A percentile compares a stretch with the other conserved stretches of the same genome.
phyloP scores from a whole-genome alignment of 2,329 filamentous ascomycete genomes.

The Beauveria rudraprayagi region DNA sequence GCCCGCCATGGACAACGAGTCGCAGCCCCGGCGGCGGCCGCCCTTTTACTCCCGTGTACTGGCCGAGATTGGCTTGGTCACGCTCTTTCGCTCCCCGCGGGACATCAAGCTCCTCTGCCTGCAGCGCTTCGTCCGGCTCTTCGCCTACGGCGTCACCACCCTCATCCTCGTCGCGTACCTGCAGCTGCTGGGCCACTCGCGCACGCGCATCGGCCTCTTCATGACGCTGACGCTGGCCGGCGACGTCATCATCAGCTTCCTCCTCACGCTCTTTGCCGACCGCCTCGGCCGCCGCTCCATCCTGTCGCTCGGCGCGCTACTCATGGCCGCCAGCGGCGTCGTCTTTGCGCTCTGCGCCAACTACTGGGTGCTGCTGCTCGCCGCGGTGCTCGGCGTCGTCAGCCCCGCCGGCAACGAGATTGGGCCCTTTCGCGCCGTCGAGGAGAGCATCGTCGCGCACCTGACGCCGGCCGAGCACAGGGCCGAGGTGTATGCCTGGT shows the following conservation, averaged over 20 bases:
- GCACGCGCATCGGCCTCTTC: conserved; percentile 50
- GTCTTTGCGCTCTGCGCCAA: conserved; percentile 44
- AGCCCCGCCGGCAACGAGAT: conserved; percentile 58
- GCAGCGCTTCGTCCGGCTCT: conserved; percentile 53
- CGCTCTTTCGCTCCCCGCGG: conserved; percentile 13
- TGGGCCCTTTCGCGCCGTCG: conserved; percentile 53
- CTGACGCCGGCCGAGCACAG: conserved; percentile 37
- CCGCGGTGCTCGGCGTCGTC: conserved; percentile 54
- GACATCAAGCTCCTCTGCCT: conserved; percentile 51
- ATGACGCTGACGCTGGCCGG: conserved; percentile 57
- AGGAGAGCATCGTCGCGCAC: conserved; percentile 53
- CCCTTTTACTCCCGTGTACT: conserved; percentile 1
- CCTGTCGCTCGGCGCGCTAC: conserved; percentile 43
- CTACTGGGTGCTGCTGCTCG: conserved; percentile 51
- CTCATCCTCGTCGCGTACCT: conserved; percentile 52
- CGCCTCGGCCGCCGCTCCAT: conserved; percentile 44
- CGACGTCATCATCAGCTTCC: conserved; percentile 50
- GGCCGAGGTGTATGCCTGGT: conserved; percentile 55
- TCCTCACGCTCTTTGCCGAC: conserved; percentile 53
- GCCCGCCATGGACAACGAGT: background rate
- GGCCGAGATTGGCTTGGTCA: background rate
- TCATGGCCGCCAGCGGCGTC: conserved; percentile 49
- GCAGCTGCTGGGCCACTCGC: conserved; percentile 38
- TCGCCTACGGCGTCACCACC: conserved; percentile 53
- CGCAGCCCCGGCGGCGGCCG: background rate